phyloP scores from a whole-genome alignment of 495 filamentous ascomycete genomes.

The Massariosphaeria phaeospora region DNA sequence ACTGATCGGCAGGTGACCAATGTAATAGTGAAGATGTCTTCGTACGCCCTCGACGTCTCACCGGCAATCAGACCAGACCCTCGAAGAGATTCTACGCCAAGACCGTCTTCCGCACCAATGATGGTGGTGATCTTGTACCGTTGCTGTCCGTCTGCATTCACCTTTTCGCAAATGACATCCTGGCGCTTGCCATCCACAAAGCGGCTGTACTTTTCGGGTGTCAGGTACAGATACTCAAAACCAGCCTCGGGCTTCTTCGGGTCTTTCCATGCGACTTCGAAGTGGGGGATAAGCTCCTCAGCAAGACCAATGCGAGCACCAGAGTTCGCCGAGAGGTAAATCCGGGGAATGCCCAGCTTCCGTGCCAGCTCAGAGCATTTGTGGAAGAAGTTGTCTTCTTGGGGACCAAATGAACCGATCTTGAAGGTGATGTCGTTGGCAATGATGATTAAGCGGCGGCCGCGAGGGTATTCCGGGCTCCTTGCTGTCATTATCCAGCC shows the following conservation, averaged over 20 bases:
- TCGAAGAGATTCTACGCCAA: slow-evolving; percentile 95
- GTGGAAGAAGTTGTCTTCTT: slow-evolving; percentile 96
- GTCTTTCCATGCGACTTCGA: slow-evolving; percentile 95
- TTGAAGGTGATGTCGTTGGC: slow-evolving; percentile 99
- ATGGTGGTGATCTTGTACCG: slow-evolving; percentile 93
- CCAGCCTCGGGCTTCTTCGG: slow-evolving; percentile 74
- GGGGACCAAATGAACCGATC: slow-evolving; percentile 94
- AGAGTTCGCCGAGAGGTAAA: slow-evolving; percentile 99
- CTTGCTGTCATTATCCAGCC: slow-evolving; percentile 95
- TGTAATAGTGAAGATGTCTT: slow-evolving; percentile 98
- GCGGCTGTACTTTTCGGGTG: slow-evolving; percentile 74
- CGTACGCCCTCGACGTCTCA: slow-evolving; percentile 93
- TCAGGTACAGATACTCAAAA: slow-evolving; percentile 98
- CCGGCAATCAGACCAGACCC: slow-evolving; percentile 97
- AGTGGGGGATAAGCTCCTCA: slow-evolving; percentile 93
- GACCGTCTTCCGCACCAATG: slow-evolving; percentile 88
- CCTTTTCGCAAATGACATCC: slow-evolving; percentile 81
- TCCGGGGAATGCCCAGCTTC: slow-evolving; percentile 87
- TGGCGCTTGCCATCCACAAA: slow-evolving; percentile 78
- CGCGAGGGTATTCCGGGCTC: slow-evolving; percentile 94
- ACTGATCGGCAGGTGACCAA: slow-evolving; percentile 96
- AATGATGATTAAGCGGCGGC: slow-evolving; percentile 87
- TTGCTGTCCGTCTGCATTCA: slow-evolving; percentile 81
- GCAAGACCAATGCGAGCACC: slow-evolving; percentile 96
- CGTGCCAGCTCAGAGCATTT: slow-evolving; percentile 96